These are phyloP conservation scores for Sphaerulina musiva DNA, from an alignment of 2,329 filamentous ascomycete genomes.

Conservation along the genomic window DNA sequence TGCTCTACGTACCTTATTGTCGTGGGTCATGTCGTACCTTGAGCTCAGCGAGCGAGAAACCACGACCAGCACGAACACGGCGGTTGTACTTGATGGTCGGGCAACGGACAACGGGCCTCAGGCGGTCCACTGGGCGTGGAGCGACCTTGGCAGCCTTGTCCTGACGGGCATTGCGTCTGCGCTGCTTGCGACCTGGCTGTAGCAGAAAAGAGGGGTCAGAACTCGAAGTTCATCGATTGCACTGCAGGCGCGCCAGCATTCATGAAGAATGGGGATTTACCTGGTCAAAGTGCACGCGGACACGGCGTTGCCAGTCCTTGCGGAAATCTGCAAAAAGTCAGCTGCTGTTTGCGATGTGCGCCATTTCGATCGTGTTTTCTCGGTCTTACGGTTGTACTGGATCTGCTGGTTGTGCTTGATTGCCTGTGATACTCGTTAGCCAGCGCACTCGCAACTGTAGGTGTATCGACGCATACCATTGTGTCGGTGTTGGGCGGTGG, in stretches of 20 bases:
- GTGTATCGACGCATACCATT: conserved; percentile 13
- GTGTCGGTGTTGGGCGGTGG: conserved; percentile 16
- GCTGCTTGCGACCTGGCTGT: conserved; percentile 93
- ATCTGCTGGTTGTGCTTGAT: conserved; percentile 99
- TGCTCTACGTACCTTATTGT: conserved; percentile 1
- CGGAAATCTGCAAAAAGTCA: conserved; percentile 67
- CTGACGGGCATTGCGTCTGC: conserved; percentile 82
- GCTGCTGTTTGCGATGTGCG: conserved; percentile 4
- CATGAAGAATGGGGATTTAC: conserved; percentile 60
- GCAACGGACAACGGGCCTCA: conserved; percentile 94
- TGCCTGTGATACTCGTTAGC: conserved; percentile 38
- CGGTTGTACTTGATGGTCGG: conserved; percentile 98
- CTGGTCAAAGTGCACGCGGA: conserved; percentile 99
- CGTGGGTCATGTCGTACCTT: conserved; percentile 60
- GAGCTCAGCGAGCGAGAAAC: conserved; percentile 94
- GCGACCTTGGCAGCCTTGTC: conserved; percentile 92
- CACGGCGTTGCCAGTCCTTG: conserved; percentile 99
- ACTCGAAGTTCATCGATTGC: conserved; percentile 29
- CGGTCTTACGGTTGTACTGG: conserved; percentile 66
- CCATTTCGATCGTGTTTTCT: background rate
- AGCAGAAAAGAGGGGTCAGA: conserved; percentile 30
- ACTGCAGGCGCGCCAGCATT: conserved; percentile 49
- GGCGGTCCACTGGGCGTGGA: conserved; percentile 93
- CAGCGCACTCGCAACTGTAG: background rate
- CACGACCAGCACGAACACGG: conserved; percentile 89